Evolutionary conservation across 176 grass and related monocot species (phyloP).

Genomic region (Musa acuminata): DNA sequence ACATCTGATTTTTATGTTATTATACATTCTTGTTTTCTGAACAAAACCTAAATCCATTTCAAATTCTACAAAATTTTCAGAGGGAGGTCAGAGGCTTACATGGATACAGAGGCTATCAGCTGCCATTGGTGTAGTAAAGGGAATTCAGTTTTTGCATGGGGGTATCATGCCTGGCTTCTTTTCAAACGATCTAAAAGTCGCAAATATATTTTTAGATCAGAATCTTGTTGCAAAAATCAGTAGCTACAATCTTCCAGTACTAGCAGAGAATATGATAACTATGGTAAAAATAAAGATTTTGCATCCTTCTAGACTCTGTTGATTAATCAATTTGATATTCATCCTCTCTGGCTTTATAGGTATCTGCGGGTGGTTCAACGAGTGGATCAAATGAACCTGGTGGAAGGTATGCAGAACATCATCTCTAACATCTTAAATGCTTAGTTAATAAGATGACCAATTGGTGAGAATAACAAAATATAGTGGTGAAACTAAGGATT

Average conservation of each 20-base stretch:
- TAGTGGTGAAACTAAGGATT: background rate
- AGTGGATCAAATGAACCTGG: constrained; percentile 35
- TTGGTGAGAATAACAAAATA: too few species aligned
- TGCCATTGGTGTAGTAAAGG: constrained; percentile 57
- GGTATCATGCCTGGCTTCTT: constrained; percentile 74
- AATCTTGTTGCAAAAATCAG: constrained; percentile 83
- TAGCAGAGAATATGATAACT: constrained; percentile 46
- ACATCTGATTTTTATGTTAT: too few species aligned
- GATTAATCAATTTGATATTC: background rate
- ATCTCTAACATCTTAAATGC: background rate
- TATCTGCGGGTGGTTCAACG: constrained; percentile 20
- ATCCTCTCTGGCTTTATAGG: background rate
- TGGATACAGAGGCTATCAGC: constrained; percentile 81
- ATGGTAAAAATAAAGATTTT: constrained; percentile 25
- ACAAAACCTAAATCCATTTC: too few species aligned
- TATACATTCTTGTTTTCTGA: too few species aligned
- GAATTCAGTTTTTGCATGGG: constrained; percentile 84
- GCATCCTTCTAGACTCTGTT: background rate
- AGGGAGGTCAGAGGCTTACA: constrained; percentile 54
- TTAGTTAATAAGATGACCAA: background rate
- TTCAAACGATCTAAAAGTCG: constrained; percentile 70
- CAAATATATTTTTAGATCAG: constrained; percentile 68
- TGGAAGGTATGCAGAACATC: constrained; percentile 41
- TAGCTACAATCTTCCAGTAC: constrained; percentile 71
- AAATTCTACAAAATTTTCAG: too few species aligned